Conservation (phyloP, 345 rosid species). For the Draba incana region DNA sequence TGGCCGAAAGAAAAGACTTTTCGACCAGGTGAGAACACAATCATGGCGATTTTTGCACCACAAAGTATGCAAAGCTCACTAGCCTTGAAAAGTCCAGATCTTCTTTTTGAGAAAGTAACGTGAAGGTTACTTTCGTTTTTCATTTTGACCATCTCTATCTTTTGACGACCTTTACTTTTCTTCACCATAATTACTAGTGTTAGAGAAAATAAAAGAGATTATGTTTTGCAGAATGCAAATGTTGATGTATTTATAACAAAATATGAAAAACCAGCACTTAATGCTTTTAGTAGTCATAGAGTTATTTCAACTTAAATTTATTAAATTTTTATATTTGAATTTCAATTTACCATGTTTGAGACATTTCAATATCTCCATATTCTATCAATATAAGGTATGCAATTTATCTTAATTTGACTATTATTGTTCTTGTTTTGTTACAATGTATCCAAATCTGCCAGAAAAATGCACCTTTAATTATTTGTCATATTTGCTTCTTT, state of each 20-base stretch:
- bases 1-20: slow-evolving; percentile 69
- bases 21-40: slow-evolving; percentile 30
- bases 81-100: slow-evolving; percentile 36
- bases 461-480: slow-evolving; percentile 9
- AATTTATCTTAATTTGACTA: slow-evolving; percentile 28
- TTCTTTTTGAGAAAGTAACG: slow-evolving; percentile 42
- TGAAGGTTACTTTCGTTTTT: slow-evolving; percentile 36
- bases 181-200: slow-evolving; percentile 31
- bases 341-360: slow-evolving; percentile 1
- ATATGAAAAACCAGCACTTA: not conserved
- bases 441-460: slow-evolving; percentile 30
- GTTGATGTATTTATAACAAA: not conserved
- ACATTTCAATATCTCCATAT: slow-evolving; percentile 13
- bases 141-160: slow-evolving; percentile 35
- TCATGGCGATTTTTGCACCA: slow-evolving; percentile 24
- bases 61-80: slow-evolving; percentile 42
- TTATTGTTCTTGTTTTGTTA: slow-evolving; percentile 15
- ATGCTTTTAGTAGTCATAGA: not conserved
- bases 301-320: not conserved
- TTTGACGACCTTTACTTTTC: slow-evolving; percentile 43
- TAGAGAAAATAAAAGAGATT: not conserved
- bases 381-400: slow-evolving; percentile 32
- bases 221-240: not conserved
- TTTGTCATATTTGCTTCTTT: not conserved
- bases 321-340: slow-evolving; percentile 21